Base-by-base conservation (phyloP, 306 rosid genomes). In the Abrus precatorius region DNA sequence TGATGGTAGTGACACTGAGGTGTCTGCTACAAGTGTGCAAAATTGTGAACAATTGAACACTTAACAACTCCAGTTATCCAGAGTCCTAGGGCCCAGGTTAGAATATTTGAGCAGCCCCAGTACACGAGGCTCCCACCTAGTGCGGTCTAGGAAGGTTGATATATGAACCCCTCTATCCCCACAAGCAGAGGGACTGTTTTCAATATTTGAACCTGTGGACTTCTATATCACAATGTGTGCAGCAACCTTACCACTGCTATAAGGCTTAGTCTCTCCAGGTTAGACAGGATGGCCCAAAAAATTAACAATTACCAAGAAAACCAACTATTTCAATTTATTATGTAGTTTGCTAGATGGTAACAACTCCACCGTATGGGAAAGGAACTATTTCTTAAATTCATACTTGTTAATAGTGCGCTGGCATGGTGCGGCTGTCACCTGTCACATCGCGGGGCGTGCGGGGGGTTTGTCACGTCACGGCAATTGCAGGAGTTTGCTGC, bases 291-390 rank as follows among this genome's bases (percentile, higher is more conserved):
- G 30, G 27, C 41, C 12, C 53, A 7, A 20, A 34, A 6, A 29
- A 43, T 43, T 29, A 13, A 4, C 10, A n/a, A 60, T 41, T 34
- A 7, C 32, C 43, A 20, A 32, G 48, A 63, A 61, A 72, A 41
- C 69, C 40, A 80, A 12, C 53, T 73, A 65, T 20, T 8, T 9
- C 36, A 44, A 63, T 43, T 50, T 14, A 73, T 6, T 28, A 12
- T 7, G 44, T 44, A 7, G 13, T 53, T 74, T 54, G 5, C 20
- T 55, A 41, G 50, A 65, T 74, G 38, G 36, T 55, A 74, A 66
- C 48, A 45, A 72, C 45, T 71, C 36, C 38, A 9, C 32, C 9
- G 45, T 32, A 74, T 9, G 38, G 65, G 48, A 77, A 20, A 5
- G 29, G 30, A 63, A 63, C 48, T 38, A 9, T 5, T 62, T 4